phyloP scores from a whole-genome alignment of 306 rosid genomes.

The Trifolium repens region DNA sequence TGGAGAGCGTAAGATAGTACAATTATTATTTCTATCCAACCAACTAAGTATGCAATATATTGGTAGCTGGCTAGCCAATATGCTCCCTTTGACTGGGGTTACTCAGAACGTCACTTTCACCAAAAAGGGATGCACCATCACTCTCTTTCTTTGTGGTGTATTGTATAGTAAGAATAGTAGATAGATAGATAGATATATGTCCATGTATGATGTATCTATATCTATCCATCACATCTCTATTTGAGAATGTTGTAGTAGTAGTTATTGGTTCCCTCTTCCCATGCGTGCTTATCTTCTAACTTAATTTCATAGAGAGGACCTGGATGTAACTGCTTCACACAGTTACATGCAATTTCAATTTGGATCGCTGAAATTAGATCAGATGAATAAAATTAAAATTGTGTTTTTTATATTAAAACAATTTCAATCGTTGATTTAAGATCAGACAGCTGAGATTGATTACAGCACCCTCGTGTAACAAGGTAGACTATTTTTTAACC shows the following conservation, averaged over 20 bases:
- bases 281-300: constrained; percentile 78
- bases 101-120: constrained; percentile 69
- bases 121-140: constrained; percentile 61
- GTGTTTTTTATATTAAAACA: too few species aligned
- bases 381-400: too few species aligned
- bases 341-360: too few species aligned
- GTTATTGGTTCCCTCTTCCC: constrained; percentile 50
- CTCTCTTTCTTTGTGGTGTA: constrained; percentile 11
- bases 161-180: background rate
- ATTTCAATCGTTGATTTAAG: too few species aligned
- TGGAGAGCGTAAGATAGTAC: constrained; percentile 40
- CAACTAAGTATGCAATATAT: constrained; percentile 42
- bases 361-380: too few species aligned
- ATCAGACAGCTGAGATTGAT: too few species aligned
- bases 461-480: too few species aligned
- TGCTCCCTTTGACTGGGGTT: constrained; percentile 76
- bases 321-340: too few species aligned
- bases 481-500: constrained; percentile 19
- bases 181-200: constrained; percentile 1
- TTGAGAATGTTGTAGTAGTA: constrained; percentile 62
- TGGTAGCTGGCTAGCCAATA: constrained; percentile 45
- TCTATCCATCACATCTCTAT: constrained; percentile 38
- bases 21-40: constrained; percentile 47
- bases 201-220: constrained; percentile 21
- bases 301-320: background rate